These are phyloP conservation scores for Mortierella hygrophila DNA, from an alignment of 192 early-diverging fungal species.

Conservation along the genomic window DNA sequence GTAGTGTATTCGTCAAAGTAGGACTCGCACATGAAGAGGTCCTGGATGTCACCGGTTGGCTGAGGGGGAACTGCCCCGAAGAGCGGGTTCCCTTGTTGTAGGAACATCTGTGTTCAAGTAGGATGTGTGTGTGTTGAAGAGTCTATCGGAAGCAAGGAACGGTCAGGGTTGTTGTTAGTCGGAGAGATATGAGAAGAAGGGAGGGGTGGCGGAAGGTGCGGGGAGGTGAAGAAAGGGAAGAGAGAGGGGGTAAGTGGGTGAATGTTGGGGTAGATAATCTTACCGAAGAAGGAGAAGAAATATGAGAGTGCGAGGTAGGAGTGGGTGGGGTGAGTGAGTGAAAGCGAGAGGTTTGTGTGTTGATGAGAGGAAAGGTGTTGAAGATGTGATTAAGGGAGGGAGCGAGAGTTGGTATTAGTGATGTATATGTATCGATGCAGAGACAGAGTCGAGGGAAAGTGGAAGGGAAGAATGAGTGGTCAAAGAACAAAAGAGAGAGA, in stretches of 20 bases:
- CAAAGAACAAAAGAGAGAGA: background rate
- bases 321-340: background rate
- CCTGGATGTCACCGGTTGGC: constrained; percentile 41
- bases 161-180: background rate
- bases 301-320: background rate
- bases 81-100: constrained; percentile 44
- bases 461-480: background rate
- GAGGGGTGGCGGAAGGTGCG: background rate
- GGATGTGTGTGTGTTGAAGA: background rate
- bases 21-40: constrained; percentile 57
- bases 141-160: background rate
- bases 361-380: background rate
- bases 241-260: background rate
- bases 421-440: no score
- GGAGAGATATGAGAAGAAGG: background rate
- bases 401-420: no score
- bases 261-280: background rate
- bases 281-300: background rate
- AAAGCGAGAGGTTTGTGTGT: background rate
- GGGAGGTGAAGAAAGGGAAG: background rate
- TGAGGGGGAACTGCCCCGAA: constrained; percentile 23
- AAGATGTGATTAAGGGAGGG: no score
- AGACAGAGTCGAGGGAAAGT: no score
- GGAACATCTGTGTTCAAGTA: constrained; percentile 29
- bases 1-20: constrained; percentile 61